Percentiles rank a stretch among this genome's conserved stretches.
phyloP scores from a whole-genome alignment of 1,284 basidiomycete species.

The Takashimella koratensis region DNA sequence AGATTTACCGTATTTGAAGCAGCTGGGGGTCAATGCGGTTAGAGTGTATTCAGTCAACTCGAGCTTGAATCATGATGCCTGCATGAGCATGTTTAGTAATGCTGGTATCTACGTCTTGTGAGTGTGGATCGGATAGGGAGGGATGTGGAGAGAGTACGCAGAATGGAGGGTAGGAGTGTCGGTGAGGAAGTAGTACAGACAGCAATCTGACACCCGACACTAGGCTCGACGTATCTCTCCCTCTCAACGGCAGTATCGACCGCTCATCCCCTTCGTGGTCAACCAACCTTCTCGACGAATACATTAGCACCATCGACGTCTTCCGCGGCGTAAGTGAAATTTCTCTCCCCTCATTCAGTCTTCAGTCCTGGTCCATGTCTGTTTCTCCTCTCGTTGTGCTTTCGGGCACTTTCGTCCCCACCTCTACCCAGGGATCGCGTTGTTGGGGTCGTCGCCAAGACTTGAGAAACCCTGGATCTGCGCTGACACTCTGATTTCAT shows the following conservation, averaged over 20 bases:
- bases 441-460: too few relatives aligned
- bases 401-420: too few relatives aligned
- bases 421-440: not conserved
- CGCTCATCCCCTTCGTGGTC: slow-evolving; percentile 72
- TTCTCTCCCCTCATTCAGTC: too few relatives aligned
- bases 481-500: too few relatives aligned
- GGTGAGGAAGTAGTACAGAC: not conserved
- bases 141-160: not conserved
- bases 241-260: slow-evolving; percentile 81
- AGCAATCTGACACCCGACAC: not conserved
- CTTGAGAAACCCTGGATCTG: too few relatives aligned
- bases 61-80: slow-evolving; percentile 73
- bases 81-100: slow-evolving; percentile 71
- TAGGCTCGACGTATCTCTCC: slow-evolving; percentile 72
- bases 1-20: slow-evolving; percentile 70
- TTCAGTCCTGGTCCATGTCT: too few relatives aligned
- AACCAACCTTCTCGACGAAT: slow-evolving; percentile 74
- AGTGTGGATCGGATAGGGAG: slow-evolving; percentile 31
- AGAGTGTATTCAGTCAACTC: slow-evolving; percentile 83
- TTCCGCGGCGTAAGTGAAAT: slow-evolving; percentile 55
- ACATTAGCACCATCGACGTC: slow-evolving; percentile 69
- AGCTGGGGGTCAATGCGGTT: slow-evolving; percentile 57
- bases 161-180: not conserved
- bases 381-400: too few relatives aligned
- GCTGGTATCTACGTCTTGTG: slow-evolving; percentile 87